Evolutionary conservation across 2,329 filamentous ascomycete genomes (phyloP).

Genomic region (Rachicladosporium sp.): DNA sequence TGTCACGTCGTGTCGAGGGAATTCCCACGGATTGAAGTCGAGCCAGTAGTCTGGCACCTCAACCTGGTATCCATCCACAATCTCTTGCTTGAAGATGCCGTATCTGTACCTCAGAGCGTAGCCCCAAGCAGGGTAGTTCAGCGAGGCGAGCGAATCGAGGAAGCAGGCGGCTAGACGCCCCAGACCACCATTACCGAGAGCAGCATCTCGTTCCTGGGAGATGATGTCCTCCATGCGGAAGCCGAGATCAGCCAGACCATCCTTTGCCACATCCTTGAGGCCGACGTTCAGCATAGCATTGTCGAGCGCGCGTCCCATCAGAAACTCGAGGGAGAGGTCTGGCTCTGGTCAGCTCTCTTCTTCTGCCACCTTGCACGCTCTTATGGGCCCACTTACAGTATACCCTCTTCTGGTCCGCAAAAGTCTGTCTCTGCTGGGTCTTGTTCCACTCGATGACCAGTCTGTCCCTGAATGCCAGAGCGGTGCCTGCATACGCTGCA

Average conservation of each 20-base stretch:
- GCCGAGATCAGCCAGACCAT: constrained; percentile 75
- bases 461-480: constrained; percentile 82
- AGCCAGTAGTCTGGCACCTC: constrained; percentile 99
- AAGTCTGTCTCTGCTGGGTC: constrained; percentile 92
- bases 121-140: constrained; percentile 95
- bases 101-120: constrained; percentile 94
- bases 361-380: not conserved
- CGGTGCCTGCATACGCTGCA: constrained; percentile 82
- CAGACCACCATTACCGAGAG: constrained; percentile 88
- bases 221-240: constrained; percentile 97
- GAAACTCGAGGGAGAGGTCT: constrained; percentile 88
- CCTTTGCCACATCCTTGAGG: constrained; percentile 71
- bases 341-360: not conserved
- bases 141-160: constrained; percentile 84
- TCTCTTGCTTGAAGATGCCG: constrained; percentile 96
- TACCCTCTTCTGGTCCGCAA: constrained; percentile 78
- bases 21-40: constrained; percentile 99
- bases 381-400: constrained; percentile 50
- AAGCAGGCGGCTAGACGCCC: constrained; percentile 93
- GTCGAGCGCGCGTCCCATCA: constrained; percentile 93
- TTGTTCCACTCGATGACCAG: constrained; percentile 95
- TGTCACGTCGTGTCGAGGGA: constrained; percentile 85
- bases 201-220: constrained; percentile 87
- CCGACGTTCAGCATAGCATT: constrained; percentile 98
- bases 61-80: constrained; percentile 93